A percentile compares a stretch with the other conserved stretches of the same genome.
Conservation (phyloP, 192 early-diverging fungal species). For the Jimgerdemannia lactiflua region DNA sequence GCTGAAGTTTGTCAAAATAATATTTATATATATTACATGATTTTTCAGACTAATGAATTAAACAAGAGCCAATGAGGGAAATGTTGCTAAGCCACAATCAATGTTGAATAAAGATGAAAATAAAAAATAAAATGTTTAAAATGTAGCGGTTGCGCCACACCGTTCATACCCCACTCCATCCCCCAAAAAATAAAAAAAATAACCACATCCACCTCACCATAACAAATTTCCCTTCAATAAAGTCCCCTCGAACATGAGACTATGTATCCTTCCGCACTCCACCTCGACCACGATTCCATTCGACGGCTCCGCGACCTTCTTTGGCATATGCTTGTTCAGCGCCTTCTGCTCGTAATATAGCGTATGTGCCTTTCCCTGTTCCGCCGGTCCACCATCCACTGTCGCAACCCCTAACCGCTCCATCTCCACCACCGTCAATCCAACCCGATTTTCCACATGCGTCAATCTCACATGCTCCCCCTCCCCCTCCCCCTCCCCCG, state of each 20-base stretch:
- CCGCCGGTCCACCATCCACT: neutral
- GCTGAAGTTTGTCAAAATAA: too few relatives aligned
- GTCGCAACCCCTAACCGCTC: neutral
- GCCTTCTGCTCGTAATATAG: neutral
- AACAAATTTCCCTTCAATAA: neutral
- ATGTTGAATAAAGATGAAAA: too few relatives aligned
- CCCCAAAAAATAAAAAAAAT: neutral
- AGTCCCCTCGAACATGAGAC: neutral
- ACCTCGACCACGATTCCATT: neutral
- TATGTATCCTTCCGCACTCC: neutral
- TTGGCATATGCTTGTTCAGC: neutral
- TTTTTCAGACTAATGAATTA: too few relatives aligned
- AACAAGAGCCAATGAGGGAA: too few relatives aligned
- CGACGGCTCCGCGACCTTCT: neutral
- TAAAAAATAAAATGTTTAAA: too few relatives aligned
- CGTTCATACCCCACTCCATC: too few relatives aligned
- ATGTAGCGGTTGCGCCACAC: too few relatives aligned
- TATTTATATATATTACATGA: too few relatives aligned
- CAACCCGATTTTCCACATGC: neutral
- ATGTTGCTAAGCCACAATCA: too few relatives aligned
- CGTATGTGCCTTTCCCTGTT: neutral
- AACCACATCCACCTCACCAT: neutral
- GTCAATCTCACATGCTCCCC: neutral
- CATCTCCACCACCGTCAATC: neutral
- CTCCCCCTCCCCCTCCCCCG: neutral